A percentile compares a stretch with the other conserved stretches of the same genome.
Conservation (phyloP, 345 rosid genomes). For the Euphorbia pulcherrima region DNA sequence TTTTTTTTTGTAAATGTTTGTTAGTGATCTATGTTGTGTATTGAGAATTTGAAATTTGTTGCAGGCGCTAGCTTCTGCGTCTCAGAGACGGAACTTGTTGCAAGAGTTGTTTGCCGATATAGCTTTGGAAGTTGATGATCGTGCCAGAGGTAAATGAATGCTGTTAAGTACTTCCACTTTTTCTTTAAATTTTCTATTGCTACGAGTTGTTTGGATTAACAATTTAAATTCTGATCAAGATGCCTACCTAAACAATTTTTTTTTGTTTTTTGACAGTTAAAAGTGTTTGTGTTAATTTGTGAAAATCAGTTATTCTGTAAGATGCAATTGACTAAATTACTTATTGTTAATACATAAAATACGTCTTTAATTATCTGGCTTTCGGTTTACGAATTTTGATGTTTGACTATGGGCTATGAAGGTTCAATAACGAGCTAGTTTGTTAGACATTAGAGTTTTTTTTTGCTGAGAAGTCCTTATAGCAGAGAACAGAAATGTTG, state of each 20-base stretch:
- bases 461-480: background rate
- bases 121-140: constrained; percentile 89
- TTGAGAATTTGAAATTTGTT: constrained; percentile 6
- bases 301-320: background rate
- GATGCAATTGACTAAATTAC: background rate
- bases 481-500: background rate
- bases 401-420: background rate
- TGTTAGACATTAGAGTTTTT: background rate
- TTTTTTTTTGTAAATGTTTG: background rate
- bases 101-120: constrained; percentile 86
- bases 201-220: background rate
- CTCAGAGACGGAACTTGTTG: constrained; percentile 79
- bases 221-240: background rate
- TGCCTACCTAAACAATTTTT: background rate
- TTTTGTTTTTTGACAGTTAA: background rate
- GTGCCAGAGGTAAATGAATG: constrained; percentile 63
- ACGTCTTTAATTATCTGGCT: background rate
- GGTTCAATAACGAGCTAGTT: background rate
- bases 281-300: background rate
- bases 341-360: background rate
- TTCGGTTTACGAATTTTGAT: background rate
- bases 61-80: constrained; percentile 78
- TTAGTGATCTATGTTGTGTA: background rate
- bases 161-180: background rate
- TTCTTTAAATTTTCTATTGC: background rate